Base-by-base conservation (phyloP, 1,284 basidiomycete species). In the Bondarzewia mesenterica region DNA sequence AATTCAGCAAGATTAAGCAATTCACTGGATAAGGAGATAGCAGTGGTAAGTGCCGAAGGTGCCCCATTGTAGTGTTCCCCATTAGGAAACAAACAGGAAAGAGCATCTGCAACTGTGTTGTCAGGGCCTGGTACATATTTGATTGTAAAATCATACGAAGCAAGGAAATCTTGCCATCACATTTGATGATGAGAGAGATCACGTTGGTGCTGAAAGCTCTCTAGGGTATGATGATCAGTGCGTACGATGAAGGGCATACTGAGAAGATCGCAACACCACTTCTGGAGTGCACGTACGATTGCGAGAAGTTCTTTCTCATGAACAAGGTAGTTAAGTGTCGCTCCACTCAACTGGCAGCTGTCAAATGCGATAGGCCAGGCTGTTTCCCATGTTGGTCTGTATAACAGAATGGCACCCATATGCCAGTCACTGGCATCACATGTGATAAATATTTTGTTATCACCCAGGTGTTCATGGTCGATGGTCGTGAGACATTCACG, bases 11-110 rank as follows among this genome's bases (percentile, higher is more conserved):
- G 2, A 10, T 7, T 5, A 2, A n/a, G n/a, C n/a, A n/a, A n/a
- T n/a, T n/a, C n/a, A n/a, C n/a, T n/a, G 20, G 29, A 18, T 2
- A 42, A 25, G 18, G 32, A 32, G 3, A 42, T 27, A n/a, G 42
- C 22, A 21, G 22, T 25, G 10, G 36, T n/a, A 4, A 26, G 43
- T 0, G 35, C 16, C 18, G 25, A 21, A 1, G 39, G 16, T 12
- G 42, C 20, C 7, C 42, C 45, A 46, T n/a, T n/a, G n/a, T n/a
- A n/a, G n/a, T n/a, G n/a, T n/a, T n/a, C n/a, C n/a, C n/a, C n/a
- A 32, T 32, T 3, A 32, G 54, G 57, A 5, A 64, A 63, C 3
- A 65, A 55, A 2, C 60, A 53, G 0, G 68, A 72, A 0, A 72
- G 50, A 0, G 67, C 61, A 38, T 66, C 60, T 2, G 60, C 54